phyloP scores from a whole-genome alignment of 164 flowering plant genomes.

The Paratinospora sagittata region DNA sequence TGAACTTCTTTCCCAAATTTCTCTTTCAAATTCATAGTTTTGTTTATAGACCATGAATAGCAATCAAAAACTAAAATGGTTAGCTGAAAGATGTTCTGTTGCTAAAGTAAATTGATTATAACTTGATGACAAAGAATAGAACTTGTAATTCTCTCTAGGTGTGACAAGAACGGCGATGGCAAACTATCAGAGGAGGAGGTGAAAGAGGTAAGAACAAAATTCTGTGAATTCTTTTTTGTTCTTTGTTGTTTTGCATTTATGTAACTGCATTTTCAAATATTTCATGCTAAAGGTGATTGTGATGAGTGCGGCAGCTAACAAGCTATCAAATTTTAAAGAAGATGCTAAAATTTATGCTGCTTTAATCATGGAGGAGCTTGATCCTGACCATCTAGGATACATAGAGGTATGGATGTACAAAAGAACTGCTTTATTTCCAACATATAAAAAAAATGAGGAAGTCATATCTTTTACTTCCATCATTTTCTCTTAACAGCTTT shows the following conservation, averaged over 20 bases:
- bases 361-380: constrained; percentile 94
- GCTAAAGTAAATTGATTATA: too few relatives aligned
- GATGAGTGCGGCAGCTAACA: constrained; percentile 88
- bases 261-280: not conserved
- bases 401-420: constrained; percentile 52
- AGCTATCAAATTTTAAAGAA: constrained; percentile 60
- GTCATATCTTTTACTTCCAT: not conserved
- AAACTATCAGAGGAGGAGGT: constrained; percentile 84
- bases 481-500: constrained; percentile 45
- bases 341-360: constrained; percentile 73
- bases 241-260: not conserved
- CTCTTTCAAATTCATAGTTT: not conserved
- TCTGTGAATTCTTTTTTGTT: not conserved
- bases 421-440: not conserved
- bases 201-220: constrained; percentile 51
- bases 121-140: not conserved
- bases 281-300: constrained; percentile 52
- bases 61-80: not conserved
- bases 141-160: constrained; percentile 40
- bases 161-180: constrained; percentile 97
- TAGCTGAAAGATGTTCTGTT: not conserved
- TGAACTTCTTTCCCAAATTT: not conserved
- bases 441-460: not conserved
- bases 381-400: constrained; percentile 81
- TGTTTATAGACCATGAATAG: not conserved